Evolutionary conservation across 192 early-diverging fungal genomes (phyloP).

Genomic region (Allomyces macrogynus): DNA sequence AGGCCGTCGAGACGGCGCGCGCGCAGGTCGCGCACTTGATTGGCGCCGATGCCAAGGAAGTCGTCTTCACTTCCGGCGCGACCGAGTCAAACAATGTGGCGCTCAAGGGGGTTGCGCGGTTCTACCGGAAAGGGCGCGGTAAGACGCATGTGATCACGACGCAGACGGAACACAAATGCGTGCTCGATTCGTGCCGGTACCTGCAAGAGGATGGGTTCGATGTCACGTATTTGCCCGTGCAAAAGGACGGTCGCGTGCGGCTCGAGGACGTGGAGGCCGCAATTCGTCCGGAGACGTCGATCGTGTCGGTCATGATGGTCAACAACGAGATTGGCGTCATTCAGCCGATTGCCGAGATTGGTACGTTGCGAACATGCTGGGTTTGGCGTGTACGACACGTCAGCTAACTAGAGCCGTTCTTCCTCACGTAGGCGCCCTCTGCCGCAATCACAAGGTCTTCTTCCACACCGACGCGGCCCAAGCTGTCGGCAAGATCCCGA

Average conservation of each 20-base stretch:
- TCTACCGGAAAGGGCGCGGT: slow-evolving; percentile 44
- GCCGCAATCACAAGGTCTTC: slow-evolving; percentile 70
- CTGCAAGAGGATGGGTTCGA: slow-evolving; percentile 88
- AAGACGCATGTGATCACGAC: slow-evolving; percentile 94
- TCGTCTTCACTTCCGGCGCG: slow-evolving; percentile 87
- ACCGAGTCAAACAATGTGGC: slow-evolving; percentile 92
- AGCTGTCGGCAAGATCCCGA: slow-evolving; percentile 83
- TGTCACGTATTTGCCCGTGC: slow-evolving; percentile 81
- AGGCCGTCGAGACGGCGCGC: slow-evolving; percentile 67
- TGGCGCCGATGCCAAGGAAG: slow-evolving; percentile 86
- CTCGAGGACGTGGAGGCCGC: slow-evolving; percentile 57
- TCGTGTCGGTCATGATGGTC: slow-evolving; percentile 91
- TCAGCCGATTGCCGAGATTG: slow-evolving; percentile 82
- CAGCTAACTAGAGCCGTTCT: not conserved
- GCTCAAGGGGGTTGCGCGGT: slow-evolving; percentile 85
- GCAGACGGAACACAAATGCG: slow-evolving; percentile 97
- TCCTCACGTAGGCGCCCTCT: slow-evolving; percentile 28
- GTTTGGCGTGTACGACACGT: no score
- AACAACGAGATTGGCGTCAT: slow-evolving; percentile 98
- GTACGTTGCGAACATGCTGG: no score
- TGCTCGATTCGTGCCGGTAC: slow-evolving; percentile 88
- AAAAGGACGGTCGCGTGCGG: slow-evolving; percentile 61
- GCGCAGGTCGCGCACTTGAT: slow-evolving; percentile 72
- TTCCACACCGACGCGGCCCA: slow-evolving; percentile 96
- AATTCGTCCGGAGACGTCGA: slow-evolving; percentile 69